phyloP scores from a whole-genome alignment of 495 filamentous ascomycete species.

The Cudoniella acicularis region DNA sequence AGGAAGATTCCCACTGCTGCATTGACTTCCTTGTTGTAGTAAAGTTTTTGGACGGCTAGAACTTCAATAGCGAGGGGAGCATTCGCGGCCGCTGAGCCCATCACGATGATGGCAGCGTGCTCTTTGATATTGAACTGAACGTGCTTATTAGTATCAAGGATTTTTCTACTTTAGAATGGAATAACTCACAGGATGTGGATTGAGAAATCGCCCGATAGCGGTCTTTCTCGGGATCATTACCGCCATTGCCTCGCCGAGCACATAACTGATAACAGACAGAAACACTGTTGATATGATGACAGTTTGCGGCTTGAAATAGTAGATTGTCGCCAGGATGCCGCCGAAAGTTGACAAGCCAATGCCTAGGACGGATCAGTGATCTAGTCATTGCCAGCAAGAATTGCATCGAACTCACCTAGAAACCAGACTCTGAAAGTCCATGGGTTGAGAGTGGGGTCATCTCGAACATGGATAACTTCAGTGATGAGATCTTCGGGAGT shows the following conservation, averaged over 20 bases:
- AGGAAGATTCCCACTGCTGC: constrained; percentile 36
- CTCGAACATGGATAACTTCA: constrained; percentile 6
- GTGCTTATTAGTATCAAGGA: no score
- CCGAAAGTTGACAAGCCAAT: constrained; percentile 15
- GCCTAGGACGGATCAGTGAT: constrained; percentile 17
- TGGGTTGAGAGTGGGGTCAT: constrained; percentile 6
- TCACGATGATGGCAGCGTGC: constrained; percentile 70
- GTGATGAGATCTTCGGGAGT: constrained; percentile 8
- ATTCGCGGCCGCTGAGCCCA: constrained; percentile 49
- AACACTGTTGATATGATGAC: constrained; percentile 40
- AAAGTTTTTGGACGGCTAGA: constrained; percentile 42
- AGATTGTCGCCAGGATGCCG: constrained; percentile 28
- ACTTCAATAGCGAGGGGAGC: constrained; percentile 31
- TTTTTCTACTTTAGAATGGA: no score
- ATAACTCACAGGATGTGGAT: no score
- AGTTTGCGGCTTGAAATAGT: constrained; percentile 44
- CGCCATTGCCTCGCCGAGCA: constrained; percentile 33
- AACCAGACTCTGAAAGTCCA: constrained; percentile 12
- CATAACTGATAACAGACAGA: constrained; percentile 37
- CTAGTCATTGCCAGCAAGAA: no score
- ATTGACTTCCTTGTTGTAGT: constrained; percentile 37
- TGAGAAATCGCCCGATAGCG: constrained; percentile 50
- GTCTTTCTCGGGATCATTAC: constrained; percentile 35
- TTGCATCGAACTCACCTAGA: constrained; percentile 12
- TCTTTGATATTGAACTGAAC: constrained; percentile 80